These are phyloP conservation scores for Pelargonium fulgidum DNA, from an alignment of 441 rosid genomes.

Conservation along the genomic window DNA sequence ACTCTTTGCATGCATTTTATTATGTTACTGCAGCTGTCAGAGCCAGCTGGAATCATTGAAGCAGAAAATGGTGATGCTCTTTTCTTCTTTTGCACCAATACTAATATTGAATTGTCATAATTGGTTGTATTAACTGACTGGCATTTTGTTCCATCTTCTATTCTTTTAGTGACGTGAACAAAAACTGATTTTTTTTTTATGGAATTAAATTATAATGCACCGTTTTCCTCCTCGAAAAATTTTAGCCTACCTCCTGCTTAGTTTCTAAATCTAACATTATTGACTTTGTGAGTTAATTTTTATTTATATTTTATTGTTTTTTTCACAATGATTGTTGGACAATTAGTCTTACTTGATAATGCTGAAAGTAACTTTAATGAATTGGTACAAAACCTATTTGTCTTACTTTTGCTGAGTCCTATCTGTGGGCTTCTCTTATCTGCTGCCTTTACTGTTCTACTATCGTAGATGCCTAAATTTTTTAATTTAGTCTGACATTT, in stretches of 20 bases:
- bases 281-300: background rate
- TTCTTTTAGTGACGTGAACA: background rate
- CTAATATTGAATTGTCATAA: background rate
- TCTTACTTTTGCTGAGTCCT: background rate
- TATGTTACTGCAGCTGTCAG: constrained; percentile 68
- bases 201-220: background rate
- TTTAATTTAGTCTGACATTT: background rate
- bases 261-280: background rate
- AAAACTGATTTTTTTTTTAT: background rate
- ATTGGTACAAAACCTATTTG: background rate
- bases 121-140: background rate
- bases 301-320: background rate
- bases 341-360: background rate
- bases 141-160: background rate
- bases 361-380: background rate
- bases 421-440: background rate
- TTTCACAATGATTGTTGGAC: background rate
- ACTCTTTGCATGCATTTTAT: constrained; percentile 16
- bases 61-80: constrained; percentile 60
- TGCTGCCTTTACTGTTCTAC: background rate
- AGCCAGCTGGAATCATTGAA: constrained; percentile 79
- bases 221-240: background rate
- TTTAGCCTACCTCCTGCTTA: background rate
- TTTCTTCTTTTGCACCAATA: constrained; percentile 15
- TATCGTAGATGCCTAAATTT: background rate